phyloP scores from a whole-genome alignment of 2,329 filamentous ascomycete species.

The Volutella citrinella region DNA sequence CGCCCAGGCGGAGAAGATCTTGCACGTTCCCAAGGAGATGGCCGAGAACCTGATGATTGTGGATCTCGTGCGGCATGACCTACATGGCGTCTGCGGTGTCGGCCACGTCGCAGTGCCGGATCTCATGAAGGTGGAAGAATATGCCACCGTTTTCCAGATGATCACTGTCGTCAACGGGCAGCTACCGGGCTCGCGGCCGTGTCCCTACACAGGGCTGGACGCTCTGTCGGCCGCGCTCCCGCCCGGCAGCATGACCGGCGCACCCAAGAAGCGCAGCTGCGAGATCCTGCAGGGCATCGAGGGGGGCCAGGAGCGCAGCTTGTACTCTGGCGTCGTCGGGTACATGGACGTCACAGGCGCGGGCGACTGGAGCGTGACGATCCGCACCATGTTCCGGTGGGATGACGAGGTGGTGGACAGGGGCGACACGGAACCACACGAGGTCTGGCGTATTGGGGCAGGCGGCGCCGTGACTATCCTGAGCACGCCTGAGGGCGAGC shows the following conservation, averaged over 20 bases:
- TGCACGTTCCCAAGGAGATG: conserved; percentile 82
- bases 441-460: conserved; percentile 80
- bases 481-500: conserved; percentile 76
- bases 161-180: conserved; percentile 80
- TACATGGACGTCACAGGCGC: conserved; percentile 84
- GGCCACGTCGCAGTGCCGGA: conserved; percentile 72
- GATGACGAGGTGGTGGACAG: conserved; percentile 51
- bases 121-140: conserved; percentile 84
- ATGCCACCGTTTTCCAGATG: conserved; percentile 88
- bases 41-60: conserved; percentile 99
- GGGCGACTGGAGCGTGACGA: conserved; percentile 89
- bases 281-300: conserved; percentile 75
- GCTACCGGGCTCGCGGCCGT: conserved; percentile 35
- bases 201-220: conserved; percentile 61
- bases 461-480: conserved; percentile 87
- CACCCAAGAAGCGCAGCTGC: conserved; percentile 90
- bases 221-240: conserved; percentile 77
- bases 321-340: conserved; percentile 87
- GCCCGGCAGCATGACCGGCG: conserved; percentile 94
- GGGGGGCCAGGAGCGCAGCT: conserved; percentile 55
- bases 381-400: conserved; percentile 76
- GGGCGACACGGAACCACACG: conserved; percentile 33
- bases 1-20: conserved; percentile 67
- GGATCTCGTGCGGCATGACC: conserved; percentile 89
- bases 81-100: conserved; percentile 79